Conservation (phyloP, 495 filamentous ascomycete genomes). For the Arthonia radiata region DNA sequence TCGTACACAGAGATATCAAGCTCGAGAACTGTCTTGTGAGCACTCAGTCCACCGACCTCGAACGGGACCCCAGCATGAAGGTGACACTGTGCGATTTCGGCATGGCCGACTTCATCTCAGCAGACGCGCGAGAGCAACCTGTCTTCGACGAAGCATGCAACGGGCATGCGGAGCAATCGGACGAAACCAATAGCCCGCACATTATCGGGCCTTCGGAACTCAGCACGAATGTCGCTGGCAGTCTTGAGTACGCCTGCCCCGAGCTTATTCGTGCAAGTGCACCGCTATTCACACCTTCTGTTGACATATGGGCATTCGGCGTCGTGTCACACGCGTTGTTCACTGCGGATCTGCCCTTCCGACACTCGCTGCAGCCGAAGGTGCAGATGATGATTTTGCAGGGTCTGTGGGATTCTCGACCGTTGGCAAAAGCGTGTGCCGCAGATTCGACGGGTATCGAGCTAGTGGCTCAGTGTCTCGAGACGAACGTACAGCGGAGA, state of each 20-base stretch:
- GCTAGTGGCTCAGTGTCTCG: no score
- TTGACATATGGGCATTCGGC: slow-evolving; percentile 53
- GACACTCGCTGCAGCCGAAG: slow-evolving; percentile 32
- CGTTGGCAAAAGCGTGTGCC: no score
- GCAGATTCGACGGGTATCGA: no score
- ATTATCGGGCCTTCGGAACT: slow-evolving; percentile 30
- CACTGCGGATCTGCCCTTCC: slow-evolving; percentile 43
- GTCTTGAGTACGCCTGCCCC: slow-evolving; percentile 41
- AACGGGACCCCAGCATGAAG: slow-evolving; percentile 20
- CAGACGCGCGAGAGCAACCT: slow-evolving; percentile 12
- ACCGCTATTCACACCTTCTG: slow-evolving; percentile 25
- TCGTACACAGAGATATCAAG: slow-evolving; percentile 55
- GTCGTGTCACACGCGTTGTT: slow-evolving; percentile 38
- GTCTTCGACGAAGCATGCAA: no score
- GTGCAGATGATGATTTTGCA: slow-evolving; percentile 32
- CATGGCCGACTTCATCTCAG: slow-evolving; percentile 40
- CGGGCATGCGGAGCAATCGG: slow-evolving; percentile 7
- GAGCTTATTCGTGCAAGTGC: slow-evolving; percentile 20
- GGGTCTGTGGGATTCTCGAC: slow-evolving; percentile 41
- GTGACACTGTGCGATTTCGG: slow-evolving; percentile 52
- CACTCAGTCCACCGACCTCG: slow-evolving; percentile 20
- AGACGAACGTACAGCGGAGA: no score
- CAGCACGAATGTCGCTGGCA: slow-evolving; percentile 32
- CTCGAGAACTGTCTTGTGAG: slow-evolving; percentile 56
- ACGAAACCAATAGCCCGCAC: slow-evolving; percentile 16